Base-by-base conservation (phyloP, 805 yeast genomes). In the Monosporozyma solicola region DNA sequence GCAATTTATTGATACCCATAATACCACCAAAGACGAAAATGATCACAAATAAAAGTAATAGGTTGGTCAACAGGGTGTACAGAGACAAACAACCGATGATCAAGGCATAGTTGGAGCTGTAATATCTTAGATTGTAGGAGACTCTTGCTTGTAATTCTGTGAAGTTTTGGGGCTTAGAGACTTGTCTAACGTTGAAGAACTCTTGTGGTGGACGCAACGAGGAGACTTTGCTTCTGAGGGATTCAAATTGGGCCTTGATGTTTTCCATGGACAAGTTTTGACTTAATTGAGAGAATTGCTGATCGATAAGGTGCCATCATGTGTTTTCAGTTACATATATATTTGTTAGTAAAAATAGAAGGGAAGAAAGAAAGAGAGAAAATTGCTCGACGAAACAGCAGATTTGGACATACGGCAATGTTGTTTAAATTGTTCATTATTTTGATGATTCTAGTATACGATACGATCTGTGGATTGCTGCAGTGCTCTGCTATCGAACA, bases 141-240 rank as follows among this genome's bases (percentile, higher is more conserved):
- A 92, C 88, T 69, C 99, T 82, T 61, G 87, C 80, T 73, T 94
- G 99, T 50, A 87, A 75, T 60, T 94, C 99, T 49, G 85, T 83
- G 68, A 90, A 85, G 70, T 89, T 90, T 52, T 80, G 82, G 22
- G 99, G 99, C 68, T 89, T 90, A 39, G 96, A 86, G 56, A 94
- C 70, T 67, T 96, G 84, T 70, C 90, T 86, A 65, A 87, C 72
- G 68, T 94, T 97, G 65, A 94, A 88, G 67, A 94, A 94, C 68
- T 94, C 99, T 70, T 85, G 94, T 44, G 95, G 91, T 39, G 97
- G 88, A 65, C 87, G 84, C 56, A 94, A 70, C 62, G 86, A 80
- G 48, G 94, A 71, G 56, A 90, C 74, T 57, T 83, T 80, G 41
- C 76, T 64, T 65, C 85, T 88, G 49, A 92, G 60, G 2, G 82